Evolutionary conservation across 306 rosid species (phyloP), one percentile per base, ranked within the genome.

Genomic region (Parietaria judaica): DNA sequence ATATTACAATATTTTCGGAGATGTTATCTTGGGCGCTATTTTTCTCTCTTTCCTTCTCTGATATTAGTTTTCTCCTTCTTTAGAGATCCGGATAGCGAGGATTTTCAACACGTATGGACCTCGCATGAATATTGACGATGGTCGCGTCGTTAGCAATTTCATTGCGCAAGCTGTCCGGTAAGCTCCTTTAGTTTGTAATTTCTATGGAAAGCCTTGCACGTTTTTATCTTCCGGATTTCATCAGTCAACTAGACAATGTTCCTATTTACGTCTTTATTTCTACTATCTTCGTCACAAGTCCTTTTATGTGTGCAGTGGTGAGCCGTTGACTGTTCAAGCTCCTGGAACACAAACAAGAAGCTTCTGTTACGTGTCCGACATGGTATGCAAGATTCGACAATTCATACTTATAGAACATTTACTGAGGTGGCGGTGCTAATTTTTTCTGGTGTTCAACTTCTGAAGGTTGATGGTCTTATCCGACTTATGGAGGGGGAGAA

Each of bases 91-190:
- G 36, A 72, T 91, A 69, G 98, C 98, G 16, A 81, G 98, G 71
- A 91, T 91, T 81, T 91, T 91, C 37, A 91, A 91, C 84, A 91
- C 98, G 38, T 91, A 91, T 15, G 98, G 98, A 9, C 96, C 98
- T 10, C 88, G 98, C 71, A 91, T 91, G 98, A 91, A 91, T 63
- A 91, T 91, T 31, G 98, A 91, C 23, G 98, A 92, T 51, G 98
- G 98, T 1, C 98, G 98, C 61, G 98, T 92, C 17, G 98, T 92
- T 54, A 92, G 98, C 85, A 92, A 92, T 78, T 92, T 92, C 80
- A 82, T 92, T 39, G 98, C 98, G 44, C 98, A 92, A 81, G 95
- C 96, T 8, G 51, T 92, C 56, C 96, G 98, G 98, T 92, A 62
- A 66, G 73, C 64, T 31, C 39, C 17, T 38, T 54, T 39, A 56